Percentiles rank a stretch among this genome's conserved stretches.
These are phyloP conservation scores for Trichoderma atrobrunneum DNA, from an alignment of 2,329 filamentous ascomycete species.

Conservation along the genomic window DNA sequence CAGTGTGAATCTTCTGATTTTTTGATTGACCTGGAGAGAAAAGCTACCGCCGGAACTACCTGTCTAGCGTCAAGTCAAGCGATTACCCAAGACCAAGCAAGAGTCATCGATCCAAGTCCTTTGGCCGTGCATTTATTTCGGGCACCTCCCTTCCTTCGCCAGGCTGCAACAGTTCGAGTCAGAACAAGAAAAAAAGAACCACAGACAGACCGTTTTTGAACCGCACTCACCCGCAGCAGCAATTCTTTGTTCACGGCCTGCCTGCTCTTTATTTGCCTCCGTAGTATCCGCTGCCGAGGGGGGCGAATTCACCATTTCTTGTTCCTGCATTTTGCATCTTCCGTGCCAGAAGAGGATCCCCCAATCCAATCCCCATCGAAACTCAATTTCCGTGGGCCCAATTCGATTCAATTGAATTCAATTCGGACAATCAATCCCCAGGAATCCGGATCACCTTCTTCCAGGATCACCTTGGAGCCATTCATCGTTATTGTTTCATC, in stretches of 20 bases:
- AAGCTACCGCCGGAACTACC: neutral
- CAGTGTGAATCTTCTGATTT: neutral
- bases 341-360: neutral
- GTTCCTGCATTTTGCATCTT: constrained; percentile 2
- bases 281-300: constrained; percentile 1
- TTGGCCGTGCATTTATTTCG: neutral
- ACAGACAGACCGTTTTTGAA: neutral
- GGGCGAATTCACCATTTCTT: neutral
- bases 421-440: neutral
- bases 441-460: neutral
- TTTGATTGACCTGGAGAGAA: neutral
- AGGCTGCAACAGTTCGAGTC: neutral
- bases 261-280: neutral
- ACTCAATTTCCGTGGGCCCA: constrained; percentile 1
- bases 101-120: neutral
- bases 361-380: neutral
- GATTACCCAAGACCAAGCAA: neutral
- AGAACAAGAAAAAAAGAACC: neutral
- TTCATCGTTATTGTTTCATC: neutral
- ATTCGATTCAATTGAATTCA: neutral
- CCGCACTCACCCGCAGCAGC: neutral
- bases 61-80: neutral
- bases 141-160: neutral
- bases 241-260: neutral
- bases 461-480: neutral